Percentiles rank a stretch among this genome's conserved stretches.
Evolutionary conservation across 2,329 filamentous ascomycete genomes (phyloP).

Genomic region (Fusarium irregulare): DNA sequence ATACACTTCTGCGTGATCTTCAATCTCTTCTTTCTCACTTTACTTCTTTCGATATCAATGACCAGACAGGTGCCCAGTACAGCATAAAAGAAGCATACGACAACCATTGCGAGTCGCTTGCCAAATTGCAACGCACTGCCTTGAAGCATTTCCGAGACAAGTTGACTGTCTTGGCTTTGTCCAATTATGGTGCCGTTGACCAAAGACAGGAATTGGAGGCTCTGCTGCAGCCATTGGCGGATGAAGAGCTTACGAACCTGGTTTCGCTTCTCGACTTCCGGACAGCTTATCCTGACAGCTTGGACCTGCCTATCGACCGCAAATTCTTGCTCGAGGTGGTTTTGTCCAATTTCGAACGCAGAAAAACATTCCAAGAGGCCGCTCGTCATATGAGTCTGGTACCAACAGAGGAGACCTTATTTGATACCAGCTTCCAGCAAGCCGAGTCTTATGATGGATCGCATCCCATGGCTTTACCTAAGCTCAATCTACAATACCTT

Average conservation of each 20-base stretch:
- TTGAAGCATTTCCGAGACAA: conserved; percentile 90
- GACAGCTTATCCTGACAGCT: conserved; percentile 80
- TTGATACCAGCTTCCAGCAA: conserved; percentile 80
- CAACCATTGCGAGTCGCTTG: conserved; percentile 79
- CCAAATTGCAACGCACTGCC: conserved; percentile 80
- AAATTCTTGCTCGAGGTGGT: conserved; percentile 77
- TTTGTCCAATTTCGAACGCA: conserved; percentile 78
- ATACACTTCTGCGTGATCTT: conserved; percentile 83
- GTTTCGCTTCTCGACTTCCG: conserved; percentile 80
- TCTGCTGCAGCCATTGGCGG: conserved; percentile 77
- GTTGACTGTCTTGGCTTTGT: conserved; percentile 88
- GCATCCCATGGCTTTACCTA: conserved; percentile 87
- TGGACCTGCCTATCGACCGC: conserved; percentile 72
- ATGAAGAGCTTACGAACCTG: conserved; percentile 78
- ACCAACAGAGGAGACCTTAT: conserved; percentile 86
- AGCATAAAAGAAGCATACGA: conserved; percentile 80
- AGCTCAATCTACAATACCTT: conserved; percentile 94
- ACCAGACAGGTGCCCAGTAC: conserved; percentile 84
- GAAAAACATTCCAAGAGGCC: conserved; percentile 83
- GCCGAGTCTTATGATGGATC: conserved; percentile 91
- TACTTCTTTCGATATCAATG: conserved; percentile 88
- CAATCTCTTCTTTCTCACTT: conserved; percentile 86
- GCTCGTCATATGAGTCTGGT: conserved; percentile 77
- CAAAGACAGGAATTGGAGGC: conserved; percentile 81
- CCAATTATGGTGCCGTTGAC: conserved; percentile 91